Base-by-base conservation (phyloP, 129 eudicot species). In the Calendula officinalis region DNA sequence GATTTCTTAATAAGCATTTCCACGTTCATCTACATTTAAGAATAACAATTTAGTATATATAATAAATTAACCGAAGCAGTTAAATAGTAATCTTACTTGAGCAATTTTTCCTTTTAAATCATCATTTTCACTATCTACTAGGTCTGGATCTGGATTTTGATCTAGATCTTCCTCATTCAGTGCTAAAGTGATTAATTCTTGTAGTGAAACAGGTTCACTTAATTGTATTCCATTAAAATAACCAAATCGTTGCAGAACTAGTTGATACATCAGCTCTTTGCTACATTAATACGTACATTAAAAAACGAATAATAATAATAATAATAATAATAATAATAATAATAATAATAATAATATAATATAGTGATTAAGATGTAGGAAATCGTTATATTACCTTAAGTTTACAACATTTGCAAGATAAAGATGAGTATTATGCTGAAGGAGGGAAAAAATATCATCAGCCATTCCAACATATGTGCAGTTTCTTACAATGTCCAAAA, bases 261-360 rank as follows among this genome's bases (percentile, higher is more conserved):
- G 87, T 75, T 92, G 99, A 72, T 92, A 92, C 99, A 92, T 92
- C 68, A 92, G 96, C 75, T 92, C 99, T 81, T 92, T 92, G 89
- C 99, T 92, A 77, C 75, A 74, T 75, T 64, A 40, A 36, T 36
- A 41, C 51, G 7, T 17, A 60, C 7, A 62, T 15, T 54, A 46
- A 51, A 46, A 1, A 70, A 68, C 27, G 48, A 7, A 56, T 13
- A 34, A 11, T n/a, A n/a, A n/a, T n/a, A n/a, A n/a, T n/a, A n/a
- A n/a, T n/a, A n/a, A n/a, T n/a, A n/a, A 22, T 22, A 22, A 22
- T 22, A 0, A 22, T 22, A 22, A 22, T 22, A 22, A 22, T 22
- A 22, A 22, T 22, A 0, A 22, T 22, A 22, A 22, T 22, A 22
- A 22, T 22, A 22, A 22, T 22, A 22, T 22, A 34, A 36, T 35